A percentile compares a stretch with the other conserved stretches of the same genome.
Conservation (phyloP, 2,329 filamentous ascomycete species). For the Cordyceps militaris region DNA sequence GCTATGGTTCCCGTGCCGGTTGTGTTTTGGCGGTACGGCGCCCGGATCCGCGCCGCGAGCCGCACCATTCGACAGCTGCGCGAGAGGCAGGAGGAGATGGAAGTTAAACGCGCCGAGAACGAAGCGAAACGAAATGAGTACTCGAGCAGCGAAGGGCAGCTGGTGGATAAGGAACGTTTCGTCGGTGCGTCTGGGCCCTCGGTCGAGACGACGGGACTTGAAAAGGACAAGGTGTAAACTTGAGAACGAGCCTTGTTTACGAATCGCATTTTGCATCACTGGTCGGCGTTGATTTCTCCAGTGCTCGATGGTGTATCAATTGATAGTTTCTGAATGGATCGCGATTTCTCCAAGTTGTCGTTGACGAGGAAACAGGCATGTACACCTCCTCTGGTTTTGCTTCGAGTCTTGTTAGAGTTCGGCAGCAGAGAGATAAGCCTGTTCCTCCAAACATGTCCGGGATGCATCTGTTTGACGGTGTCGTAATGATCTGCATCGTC, state of each 20-base stretch:
- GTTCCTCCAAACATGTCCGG: not conserved
- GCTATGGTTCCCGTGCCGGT: conserved; percentile 72
- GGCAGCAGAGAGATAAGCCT: not conserved
- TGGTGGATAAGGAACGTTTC: not conserved
- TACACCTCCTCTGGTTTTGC: not conserved
- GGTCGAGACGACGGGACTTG: not conserved
- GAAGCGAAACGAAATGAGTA: conserved; percentile 20
- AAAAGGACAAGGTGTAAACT: not conserved
- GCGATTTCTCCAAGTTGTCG: not conserved
- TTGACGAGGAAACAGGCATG: not conserved
- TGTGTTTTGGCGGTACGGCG: conserved; percentile 62
- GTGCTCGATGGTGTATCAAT: not conserved
- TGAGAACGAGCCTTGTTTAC: no score
- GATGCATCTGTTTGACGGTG: not conserved
- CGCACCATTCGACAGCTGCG: conserved; percentile 38
- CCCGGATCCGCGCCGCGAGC: conserved; percentile 45
- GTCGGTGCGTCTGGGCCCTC: not conserved
- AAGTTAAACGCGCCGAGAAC: conserved; percentile 25
- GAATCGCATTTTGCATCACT: not conserved
- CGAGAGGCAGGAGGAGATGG: conserved; percentile 35
- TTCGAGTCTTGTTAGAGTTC: not conserved
- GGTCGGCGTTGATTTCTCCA: not conserved
- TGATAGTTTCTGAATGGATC: not conserved
- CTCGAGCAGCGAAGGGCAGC: conserved; percentile 9
- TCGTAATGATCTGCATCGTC: not conserved